Evolutionary conservation across 1,139 yeast species (phyloP).

Genomic region (Candida sanyaensis): DNA sequence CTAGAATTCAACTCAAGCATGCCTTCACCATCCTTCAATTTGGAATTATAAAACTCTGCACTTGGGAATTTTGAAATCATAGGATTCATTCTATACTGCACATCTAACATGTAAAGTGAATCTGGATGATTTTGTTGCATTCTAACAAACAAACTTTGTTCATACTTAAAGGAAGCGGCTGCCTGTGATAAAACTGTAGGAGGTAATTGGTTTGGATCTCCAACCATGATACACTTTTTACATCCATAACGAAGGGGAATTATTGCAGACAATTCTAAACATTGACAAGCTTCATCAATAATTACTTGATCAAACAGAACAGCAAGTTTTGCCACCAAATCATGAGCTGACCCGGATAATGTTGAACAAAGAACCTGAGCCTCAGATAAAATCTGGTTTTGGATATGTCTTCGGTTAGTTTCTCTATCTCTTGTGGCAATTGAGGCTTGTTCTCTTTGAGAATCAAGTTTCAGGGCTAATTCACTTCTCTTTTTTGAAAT

Average conservation of each 20-base stretch:
- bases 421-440: constrained; percentile 76
- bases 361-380: constrained; percentile 93
- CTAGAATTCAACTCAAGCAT: constrained; percentile 62
- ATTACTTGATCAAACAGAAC: constrained; percentile 89
- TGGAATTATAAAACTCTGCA: constrained; percentile 72
- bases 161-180: constrained; percentile 79
- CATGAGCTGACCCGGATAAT: constrained; percentile 93
- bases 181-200: constrained; percentile 96
- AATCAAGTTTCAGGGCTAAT: constrained; percentile 73
- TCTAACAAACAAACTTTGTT: constrained; percentile 90
- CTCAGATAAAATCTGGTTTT: constrained; percentile 67
- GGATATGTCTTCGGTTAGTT: constrained; percentile 72
- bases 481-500: constrained; percentile 63
- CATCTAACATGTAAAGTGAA: constrained; percentile 75
- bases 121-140: constrained; percentile 72
- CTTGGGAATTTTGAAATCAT: constrained; percentile 87
- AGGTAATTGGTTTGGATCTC: constrained; percentile 98
- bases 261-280: constrained; percentile 89
- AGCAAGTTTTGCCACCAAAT: constrained; percentile 71
- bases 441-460: constrained; percentile 71
- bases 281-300: constrained; percentile 97
- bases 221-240: constrained; percentile 92
- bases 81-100: constrained; percentile 99
- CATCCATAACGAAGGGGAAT: constrained; percentile 95
- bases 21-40: constrained; percentile 71